Evolutionary conservation across 345 rosid species (phyloP).

Genomic region (Euphorbia lathyris): DNA sequence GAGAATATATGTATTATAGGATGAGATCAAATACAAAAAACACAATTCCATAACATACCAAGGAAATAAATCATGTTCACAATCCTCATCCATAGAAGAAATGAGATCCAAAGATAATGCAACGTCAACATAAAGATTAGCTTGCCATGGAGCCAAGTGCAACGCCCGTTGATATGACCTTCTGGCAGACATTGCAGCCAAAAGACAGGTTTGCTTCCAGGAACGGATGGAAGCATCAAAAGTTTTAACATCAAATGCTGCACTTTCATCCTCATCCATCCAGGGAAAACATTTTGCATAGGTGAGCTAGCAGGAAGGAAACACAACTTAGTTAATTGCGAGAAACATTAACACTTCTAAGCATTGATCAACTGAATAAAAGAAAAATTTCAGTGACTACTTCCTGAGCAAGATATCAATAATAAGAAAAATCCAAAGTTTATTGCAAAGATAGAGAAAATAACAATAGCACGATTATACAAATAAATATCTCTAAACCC

Average conservation of each 20-base stretch:
- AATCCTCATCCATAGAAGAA: slow-evolving; percentile 39
- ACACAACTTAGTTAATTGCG: background rate
- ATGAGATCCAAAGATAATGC: slow-evolving; percentile 71
- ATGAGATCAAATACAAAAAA: slow-evolving; percentile 18
- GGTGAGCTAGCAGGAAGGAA: slow-evolving; percentile 49
- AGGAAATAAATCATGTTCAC: slow-evolving; percentile 29
- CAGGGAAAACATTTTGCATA: slow-evolving; percentile 82
- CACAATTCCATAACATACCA: slow-evolving; percentile 49
- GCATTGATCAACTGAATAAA: background rate
- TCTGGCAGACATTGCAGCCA: slow-evolving; percentile 64
- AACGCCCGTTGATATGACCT: slow-evolving; percentile 72
- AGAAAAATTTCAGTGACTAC: background rate
- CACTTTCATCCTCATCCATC: slow-evolving; percentile 39
- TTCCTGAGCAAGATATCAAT: background rate
- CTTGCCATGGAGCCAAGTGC: slow-evolving; percentile 89
- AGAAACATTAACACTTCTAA: background rate
- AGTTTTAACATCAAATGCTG: slow-evolving; percentile 32
- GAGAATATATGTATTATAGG: slow-evolving; percentile 10
- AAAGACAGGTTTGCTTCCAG: slow-evolving; percentile 64
- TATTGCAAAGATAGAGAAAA: background rate
- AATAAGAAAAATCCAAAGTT: background rate
- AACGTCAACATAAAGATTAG: slow-evolving; percentile 70
- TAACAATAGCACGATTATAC: background rate
- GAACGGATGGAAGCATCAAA: slow-evolving; percentile 53
- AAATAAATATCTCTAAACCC: background rate